Percentiles rank a stretch among this genome's conserved stretches.
Conservation (phyloP, 306 rosid genomes). For the Fagus crenata region DNA sequence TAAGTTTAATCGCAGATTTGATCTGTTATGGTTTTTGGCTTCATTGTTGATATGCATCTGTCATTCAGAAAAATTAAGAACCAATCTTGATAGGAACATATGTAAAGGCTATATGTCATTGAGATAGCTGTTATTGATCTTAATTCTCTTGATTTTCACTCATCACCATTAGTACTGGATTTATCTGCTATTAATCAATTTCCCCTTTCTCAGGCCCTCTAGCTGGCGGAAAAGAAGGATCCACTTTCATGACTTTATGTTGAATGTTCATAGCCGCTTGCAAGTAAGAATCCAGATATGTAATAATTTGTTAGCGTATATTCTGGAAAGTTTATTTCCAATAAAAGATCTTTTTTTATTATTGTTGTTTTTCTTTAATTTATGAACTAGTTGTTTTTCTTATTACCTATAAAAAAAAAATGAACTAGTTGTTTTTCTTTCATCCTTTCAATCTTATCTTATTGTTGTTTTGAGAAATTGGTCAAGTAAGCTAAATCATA, state of each 20-base stretch:
- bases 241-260: slow-evolving; percentile 97
- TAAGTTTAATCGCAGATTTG: slow-evolving; percentile 47
- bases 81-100: slow-evolving; percentile 10
- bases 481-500: background rate
- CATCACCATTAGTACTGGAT: slow-evolving; percentile 7
- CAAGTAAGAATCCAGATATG: slow-evolving; percentile 59
- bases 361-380: too few relatives aligned
- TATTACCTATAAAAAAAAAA: too few relatives aligned
- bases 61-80: slow-evolving; percentile 12
- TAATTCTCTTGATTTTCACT: slow-evolving; percentile 25
- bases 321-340: background rate
- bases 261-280: slow-evolving; percentile 83
- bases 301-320: background rate
- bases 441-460: slow-evolving; percentile 2
- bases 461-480: slow-evolving; percentile 12
- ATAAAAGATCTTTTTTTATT: background rate
- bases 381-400: background rate
- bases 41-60: slow-evolving; percentile 8
- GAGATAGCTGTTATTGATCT: slow-evolving; percentile 23
- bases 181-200: slow-evolving; percentile 25
- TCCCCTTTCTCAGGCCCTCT: slow-evolving; percentile 56
- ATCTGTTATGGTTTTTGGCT: slow-evolving; percentile 9
- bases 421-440: background rate
- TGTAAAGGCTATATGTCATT: slow-evolving; percentile 16
- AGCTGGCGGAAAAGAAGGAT: slow-evolving; percentile 91